Base-by-base conservation (phyloP, 2,329 filamentous ascomycete genomes). In the Sporothrix humicola region DNA sequence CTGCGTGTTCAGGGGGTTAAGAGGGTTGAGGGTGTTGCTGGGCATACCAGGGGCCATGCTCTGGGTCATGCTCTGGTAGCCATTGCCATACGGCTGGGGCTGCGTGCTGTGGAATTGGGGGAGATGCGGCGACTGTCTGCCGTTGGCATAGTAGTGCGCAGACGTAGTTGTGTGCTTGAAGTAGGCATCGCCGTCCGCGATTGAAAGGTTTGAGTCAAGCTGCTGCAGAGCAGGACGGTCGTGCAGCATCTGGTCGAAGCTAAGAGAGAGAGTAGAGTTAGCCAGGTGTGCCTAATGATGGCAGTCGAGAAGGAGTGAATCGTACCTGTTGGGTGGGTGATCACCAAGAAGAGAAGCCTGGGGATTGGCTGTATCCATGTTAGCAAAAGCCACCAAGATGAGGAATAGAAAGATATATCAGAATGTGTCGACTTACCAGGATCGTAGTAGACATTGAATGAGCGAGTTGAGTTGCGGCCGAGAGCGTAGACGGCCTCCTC, bases 201-300 rank as follows among this genome's bases (percentile, higher is more conserved):
- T 59, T 17, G 74, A 48, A 54, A 76, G n/a, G 69, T 77, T 77
- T 3, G 73, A 69, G 56, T 77, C 73, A 0, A 76, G 68, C 12
- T 73, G 74, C n/a, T 77, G 77, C 23, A 77, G 63, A 26, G 71
- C 72, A 7, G 72, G 50, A 2, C 76, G 74, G 13, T 1, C 44
- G 26, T 68, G 46, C 1, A 71, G 69, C 2, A 72, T 71, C 1
- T 73, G 37, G n/a, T 72, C 72, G 69, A 74, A 74, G 4, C 76
- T 77, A 23, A 50, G 13, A 13, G 31, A 37, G 31, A 37, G 31
- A 37, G 5, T 5, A 2, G n/a, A 12, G 20, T 65, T 46, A 65
- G 61, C 37, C 46, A 46, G 2, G 20, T 12, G 44, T 46, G 6
- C 37, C 10, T 2, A 26, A 44, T 17, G 37, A n/a, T 10, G 2